phyloP scores from a whole-genome alignment of 768 basidiomycete genomes.

The Boletus reticulatus region DNA sequence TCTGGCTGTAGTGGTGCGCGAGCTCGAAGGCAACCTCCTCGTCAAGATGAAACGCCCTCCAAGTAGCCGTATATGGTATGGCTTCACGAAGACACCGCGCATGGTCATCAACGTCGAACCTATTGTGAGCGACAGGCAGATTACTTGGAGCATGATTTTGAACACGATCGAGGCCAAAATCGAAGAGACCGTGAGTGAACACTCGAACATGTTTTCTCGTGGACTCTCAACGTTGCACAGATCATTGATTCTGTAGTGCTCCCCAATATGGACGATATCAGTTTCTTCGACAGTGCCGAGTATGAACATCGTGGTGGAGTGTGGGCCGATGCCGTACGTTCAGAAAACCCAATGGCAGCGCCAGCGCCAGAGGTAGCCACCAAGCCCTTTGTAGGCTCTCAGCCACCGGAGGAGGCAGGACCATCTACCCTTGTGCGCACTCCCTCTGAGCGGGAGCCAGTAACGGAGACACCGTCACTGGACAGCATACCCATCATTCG shows the following conservation, averaged over 20 bases:
- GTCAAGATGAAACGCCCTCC: slow-evolving; percentile 93
- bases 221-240: slow-evolving; percentile 76
- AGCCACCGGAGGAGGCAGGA: slow-evolving; percentile 36
- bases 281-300: slow-evolving; percentile 81
- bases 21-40: slow-evolving; percentile 87
- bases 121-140: slow-evolving; percentile 90
- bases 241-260: slow-evolving; percentile 92
- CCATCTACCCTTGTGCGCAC: slow-evolving; percentile 15
- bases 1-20: slow-evolving; percentile 83
- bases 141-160: slow-evolving; percentile 91
- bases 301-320: slow-evolving; percentile 82
- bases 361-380: slow-evolving; percentile 4
- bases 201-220: neutral
- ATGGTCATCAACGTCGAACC: slow-evolving; percentile 91
- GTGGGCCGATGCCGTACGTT: slow-evolving; percentile 72
- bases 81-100: slow-evolving; percentile 85
- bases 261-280: slow-evolving; percentile 98
- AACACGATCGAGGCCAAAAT: slow-evolving; percentile 86
- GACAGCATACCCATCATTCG: slow-evolving; percentile 23
- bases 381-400: slow-evolving; percentile 22
- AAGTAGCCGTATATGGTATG: slow-evolving; percentile 90
- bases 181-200: slow-evolving; percentile 73
- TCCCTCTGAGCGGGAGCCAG: slow-evolving; percentile 32
- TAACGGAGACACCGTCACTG: slow-evolving; percentile 20
- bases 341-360: slow-evolving; percentile 26